These are phyloP conservation scores for Elsinoe arachidis DNA, from an alignment of 2,329 filamentous ascomycete species.

Conservation along the genomic window DNA sequence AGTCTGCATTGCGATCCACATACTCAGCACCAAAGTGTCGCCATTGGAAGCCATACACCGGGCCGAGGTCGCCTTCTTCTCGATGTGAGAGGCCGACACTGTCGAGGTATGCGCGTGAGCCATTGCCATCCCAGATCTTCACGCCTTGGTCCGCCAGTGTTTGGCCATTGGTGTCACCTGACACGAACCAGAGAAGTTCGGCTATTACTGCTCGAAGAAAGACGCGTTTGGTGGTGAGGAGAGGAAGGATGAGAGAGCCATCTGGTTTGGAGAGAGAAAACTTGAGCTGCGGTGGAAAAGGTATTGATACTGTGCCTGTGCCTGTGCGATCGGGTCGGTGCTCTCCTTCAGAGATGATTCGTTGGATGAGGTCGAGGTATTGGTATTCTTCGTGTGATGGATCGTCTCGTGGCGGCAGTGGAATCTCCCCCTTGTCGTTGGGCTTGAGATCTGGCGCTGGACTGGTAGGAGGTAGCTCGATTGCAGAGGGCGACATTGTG, in stretches of 20 bases:
- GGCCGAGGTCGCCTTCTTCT: slow-evolving; percentile 80
- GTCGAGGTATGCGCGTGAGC: slow-evolving; percentile 82
- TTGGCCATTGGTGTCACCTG: slow-evolving; percentile 70
- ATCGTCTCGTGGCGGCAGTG: slow-evolving; percentile 19
- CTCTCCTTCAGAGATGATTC: slow-evolving; percentile 76
- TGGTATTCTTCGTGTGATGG: slow-evolving; percentile 75
- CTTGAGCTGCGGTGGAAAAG: slow-evolving; percentile 76
- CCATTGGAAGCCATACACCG: slow-evolving; percentile 98
- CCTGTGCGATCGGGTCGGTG: slow-evolving; percentile 86
- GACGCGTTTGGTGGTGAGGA: slow-evolving; percentile 95
- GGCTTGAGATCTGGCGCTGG: slow-evolving; percentile 20
- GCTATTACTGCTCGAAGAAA: slow-evolving; percentile 83
- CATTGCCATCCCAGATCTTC: slow-evolving; percentile 98
- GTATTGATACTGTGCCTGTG: slow-evolving; percentile 83
- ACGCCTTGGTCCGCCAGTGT: slow-evolving; percentile 71
- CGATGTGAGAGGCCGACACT: slow-evolving; percentile 71
- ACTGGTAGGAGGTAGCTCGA: slow-evolving; percentile 24
- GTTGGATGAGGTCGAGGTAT: slow-evolving; percentile 80
- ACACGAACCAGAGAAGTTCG: slow-evolving; percentile 94
- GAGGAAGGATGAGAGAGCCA: slow-evolving; percentile 64
- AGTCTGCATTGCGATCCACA: slow-evolving; percentile 67
- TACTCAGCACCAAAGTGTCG: slow-evolving; percentile 95
- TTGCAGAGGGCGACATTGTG: slow-evolving; percentile 25
- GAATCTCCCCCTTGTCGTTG: slow-evolving; percentile 16
- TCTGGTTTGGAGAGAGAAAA: slow-evolving; percentile 64